These are phyloP conservation scores for Trichosporon inkin DNA, from an alignment of 1,284 basidiomycete genomes.

Conservation along the genomic window DNA sequence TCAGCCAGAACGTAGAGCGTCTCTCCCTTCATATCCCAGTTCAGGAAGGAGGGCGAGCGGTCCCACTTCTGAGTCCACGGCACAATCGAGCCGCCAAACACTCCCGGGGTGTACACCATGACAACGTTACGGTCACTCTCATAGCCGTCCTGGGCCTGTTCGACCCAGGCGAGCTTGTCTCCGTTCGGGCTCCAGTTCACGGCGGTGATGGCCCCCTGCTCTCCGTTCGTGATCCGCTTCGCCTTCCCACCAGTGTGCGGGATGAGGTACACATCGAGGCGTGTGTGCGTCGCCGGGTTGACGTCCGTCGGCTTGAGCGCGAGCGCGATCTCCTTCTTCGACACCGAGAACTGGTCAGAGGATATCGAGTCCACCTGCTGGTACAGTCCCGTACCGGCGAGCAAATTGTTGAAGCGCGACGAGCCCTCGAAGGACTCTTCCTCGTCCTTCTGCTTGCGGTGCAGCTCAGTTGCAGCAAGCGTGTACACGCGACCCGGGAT, in stretches of 20 bases:
- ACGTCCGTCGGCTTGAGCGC: conserved; percentile 75
- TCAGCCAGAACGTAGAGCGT: conserved; percentile 70
- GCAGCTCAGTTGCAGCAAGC: conserved; percentile 47
- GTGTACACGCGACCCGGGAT: conserved; percentile 61
- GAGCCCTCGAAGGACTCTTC: conserved; percentile 31
- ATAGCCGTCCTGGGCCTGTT: conserved; percentile 79
- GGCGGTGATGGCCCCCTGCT: conserved; percentile 71
- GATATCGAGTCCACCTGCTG: conserved; percentile 68
- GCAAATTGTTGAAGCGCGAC: conserved; percentile 57
- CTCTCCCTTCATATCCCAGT: conserved; percentile 68
- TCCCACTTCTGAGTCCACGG: conserved; percentile 70
- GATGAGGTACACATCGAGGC: conserved; percentile 50
- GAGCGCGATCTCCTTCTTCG: conserved; percentile 65
- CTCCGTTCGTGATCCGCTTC: conserved; percentile 63
- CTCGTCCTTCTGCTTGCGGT: conserved; percentile 38
- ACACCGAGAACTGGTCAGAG: conserved; percentile 59
- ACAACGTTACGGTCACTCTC: conserved; percentile 65
- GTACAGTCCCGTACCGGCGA: conserved; percentile 61
- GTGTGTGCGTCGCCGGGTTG: conserved; percentile 59
- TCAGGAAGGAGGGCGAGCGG: conserved; percentile 62
- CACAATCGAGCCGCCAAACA: conserved; percentile 31
- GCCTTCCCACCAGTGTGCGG: conserved; percentile 29
- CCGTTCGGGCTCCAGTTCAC: conserved; percentile 66
- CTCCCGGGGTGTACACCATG: conserved; percentile 64
- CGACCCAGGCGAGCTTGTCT: conserved; percentile 74